These are phyloP conservation scores for Aspergillus pseudoterreus DNA, from an alignment of 2,329 filamentous ascomycete species.

Conservation along the genomic window DNA sequence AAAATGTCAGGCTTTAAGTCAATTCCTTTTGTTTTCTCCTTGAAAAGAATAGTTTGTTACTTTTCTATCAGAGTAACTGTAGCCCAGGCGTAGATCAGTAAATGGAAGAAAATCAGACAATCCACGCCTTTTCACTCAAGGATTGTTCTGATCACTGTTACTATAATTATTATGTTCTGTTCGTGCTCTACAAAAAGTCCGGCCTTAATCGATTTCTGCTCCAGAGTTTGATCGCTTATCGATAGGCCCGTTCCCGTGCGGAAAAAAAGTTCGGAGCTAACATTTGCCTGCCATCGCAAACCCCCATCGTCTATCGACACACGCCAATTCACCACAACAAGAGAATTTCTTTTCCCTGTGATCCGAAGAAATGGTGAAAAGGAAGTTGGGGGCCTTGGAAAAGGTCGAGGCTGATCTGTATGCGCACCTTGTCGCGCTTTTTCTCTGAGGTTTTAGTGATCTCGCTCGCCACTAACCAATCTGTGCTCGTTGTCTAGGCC, in stretches of 20 bases:
- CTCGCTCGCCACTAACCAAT: conserved; percentile 21
- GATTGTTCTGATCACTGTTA: no score
- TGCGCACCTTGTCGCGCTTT: conserved; percentile 23
- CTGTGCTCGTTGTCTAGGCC: conserved; percentile 49
- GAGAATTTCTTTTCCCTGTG: conserved; percentile 35
- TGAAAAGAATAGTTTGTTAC: conserved; percentile 16
- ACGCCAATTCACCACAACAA: conserved; percentile 53
- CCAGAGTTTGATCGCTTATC: conserved; percentile 27
- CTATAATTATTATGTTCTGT: no score
- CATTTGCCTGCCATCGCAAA: conserved; percentile 5
- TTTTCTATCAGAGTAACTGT: neutral
- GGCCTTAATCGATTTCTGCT: neutral
- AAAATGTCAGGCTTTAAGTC: conserved; percentile 27
- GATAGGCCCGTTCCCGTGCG: conserved; percentile 21
- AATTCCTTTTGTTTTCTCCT: conserved; percentile 22
- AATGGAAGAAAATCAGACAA: no score
- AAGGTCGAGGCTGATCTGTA: conserved; percentile 89
- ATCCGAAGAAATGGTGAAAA: conserved; percentile 65
- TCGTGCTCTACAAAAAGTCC: no score
- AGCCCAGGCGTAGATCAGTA: no score
- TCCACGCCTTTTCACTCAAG: no score
- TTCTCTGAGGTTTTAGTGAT: conserved; percentile 3
- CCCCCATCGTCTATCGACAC: conserved; percentile 59
- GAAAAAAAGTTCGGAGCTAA: conserved; percentile 21
- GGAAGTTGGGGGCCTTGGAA: conserved; percentile 87